phyloP scores from a whole-genome alignment of 225 moss, liverwort and hornwort genomes.

The Pseudoscleropodium purum region DNA sequence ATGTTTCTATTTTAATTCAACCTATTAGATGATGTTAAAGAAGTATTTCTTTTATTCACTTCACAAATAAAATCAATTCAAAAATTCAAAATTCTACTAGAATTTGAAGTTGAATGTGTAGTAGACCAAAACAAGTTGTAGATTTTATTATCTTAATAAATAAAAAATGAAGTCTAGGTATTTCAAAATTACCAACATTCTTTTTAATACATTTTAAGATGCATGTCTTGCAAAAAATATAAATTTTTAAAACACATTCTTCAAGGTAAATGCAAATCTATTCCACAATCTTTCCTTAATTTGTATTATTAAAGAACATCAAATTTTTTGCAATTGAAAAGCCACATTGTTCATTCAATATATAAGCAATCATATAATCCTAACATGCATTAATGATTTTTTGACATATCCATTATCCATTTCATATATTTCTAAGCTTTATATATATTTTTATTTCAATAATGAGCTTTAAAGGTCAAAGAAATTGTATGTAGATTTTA shows the following conservation, averaged over 20 bases:
- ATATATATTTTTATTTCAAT: background rate
- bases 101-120: fast-evolving
- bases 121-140: background rate
- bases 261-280: background rate
- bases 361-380: background rate
- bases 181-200: background rate
- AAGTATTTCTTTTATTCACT: background rate
- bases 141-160: background rate
- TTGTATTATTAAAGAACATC: background rate
- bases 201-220: background rate
- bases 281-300: background rate
- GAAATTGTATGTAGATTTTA: background rate
- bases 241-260: background rate
- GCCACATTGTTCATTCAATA: background rate
- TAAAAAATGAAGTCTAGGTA: background rate
- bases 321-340: background rate
- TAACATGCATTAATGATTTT: background rate
- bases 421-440: background rate
- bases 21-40: background rate
- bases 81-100: background rate
- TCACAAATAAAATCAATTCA: background rate
- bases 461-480: background rate
- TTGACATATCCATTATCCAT: background rate
- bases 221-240: background rate
- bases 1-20: background rate